A percentile compares a stretch with the other conserved stretches of the same genome.
These are phyloP conservation scores for Solanum dulcamara DNA, from an alignment of 257 asterid species.

Conservation along the genomic window DNA sequence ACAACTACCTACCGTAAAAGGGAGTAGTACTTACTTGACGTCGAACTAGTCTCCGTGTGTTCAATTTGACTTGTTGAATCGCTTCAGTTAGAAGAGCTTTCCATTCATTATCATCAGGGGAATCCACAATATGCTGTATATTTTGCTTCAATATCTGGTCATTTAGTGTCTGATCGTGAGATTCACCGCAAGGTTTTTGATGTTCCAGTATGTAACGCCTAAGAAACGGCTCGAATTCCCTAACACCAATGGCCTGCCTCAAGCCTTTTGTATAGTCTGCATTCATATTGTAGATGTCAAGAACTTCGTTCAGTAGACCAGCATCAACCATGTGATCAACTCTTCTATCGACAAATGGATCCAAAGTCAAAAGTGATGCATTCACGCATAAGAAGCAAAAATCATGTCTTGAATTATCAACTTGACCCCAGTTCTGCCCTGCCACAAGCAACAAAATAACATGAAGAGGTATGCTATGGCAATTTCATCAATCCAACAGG, in stretches of 20 bases:
- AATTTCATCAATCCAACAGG: background rate
- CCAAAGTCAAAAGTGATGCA: slow-evolving; percentile 72
- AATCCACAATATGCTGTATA: slow-evolving; percentile 17
- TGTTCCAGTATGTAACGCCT: slow-evolving; percentile 19
- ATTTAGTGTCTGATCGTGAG: background rate
- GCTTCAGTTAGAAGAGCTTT: slow-evolving; percentile 45
- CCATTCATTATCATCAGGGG: slow-evolving; percentile 16
- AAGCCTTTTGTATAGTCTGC: slow-evolving; percentile 80
- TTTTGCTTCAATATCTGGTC: slow-evolving; percentile 16
- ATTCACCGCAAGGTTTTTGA: slow-evolving; percentile 3
- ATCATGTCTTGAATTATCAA: slow-evolving; percentile 53
- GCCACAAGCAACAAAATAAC: slow-evolving; percentile 43
- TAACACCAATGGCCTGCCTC: slow-evolving; percentile 88
- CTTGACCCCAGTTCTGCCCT: slow-evolving; percentile 97
- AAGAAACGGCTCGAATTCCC: slow-evolving; percentile 68
- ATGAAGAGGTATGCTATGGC: slow-evolving; percentile 2
- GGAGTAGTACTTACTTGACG: slow-evolving; percentile 54
- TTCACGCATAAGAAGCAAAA: slow-evolving; percentile 82
- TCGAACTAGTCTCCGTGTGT: slow-evolving; percentile 81
- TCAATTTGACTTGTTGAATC: slow-evolving; percentile 52
- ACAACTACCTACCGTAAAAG: background rate
- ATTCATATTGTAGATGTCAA: slow-evolving; percentile 42
- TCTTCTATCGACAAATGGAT: slow-evolving; percentile 63
- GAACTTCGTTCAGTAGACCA: slow-evolving; percentile 71
- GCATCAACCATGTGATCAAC: slow-evolving; percentile 70